phyloP scores from a whole-genome alignment of 768 basidiomycete species.

The Tricholoma matsutake region DNA sequence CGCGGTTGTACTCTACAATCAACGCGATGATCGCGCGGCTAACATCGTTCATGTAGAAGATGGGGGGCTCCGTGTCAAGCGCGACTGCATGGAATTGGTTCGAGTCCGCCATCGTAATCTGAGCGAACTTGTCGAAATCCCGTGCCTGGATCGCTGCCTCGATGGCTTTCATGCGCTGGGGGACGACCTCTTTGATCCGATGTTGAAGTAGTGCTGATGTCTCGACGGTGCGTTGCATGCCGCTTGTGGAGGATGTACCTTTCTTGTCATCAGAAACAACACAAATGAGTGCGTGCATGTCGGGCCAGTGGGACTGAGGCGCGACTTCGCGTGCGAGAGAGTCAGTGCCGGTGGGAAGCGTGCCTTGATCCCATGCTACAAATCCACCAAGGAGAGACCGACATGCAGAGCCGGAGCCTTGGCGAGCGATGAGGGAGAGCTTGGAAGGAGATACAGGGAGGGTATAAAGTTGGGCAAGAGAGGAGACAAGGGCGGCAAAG shows the following conservation, averaged over 20 bases:
- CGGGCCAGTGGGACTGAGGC: slow-evolving; percentile 84
- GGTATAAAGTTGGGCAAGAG: slow-evolving; percentile 81
- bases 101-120: slow-evolving; percentile 94
- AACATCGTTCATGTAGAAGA: slow-evolving; percentile 99
- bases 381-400: slow-evolving; percentile 96
- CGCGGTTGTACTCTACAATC: slow-evolving; percentile 90
- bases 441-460: slow-evolving; percentile 76
- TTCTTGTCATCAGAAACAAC: slow-evolving; percentile 97
- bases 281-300: slow-evolving; percentile 95
- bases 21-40: slow-evolving; percentile 88
- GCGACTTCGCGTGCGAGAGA: slow-evolving; percentile 88
- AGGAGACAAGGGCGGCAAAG: slow-evolving; percentile 91
- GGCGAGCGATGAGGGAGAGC: slow-evolving; percentile 92
- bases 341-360: slow-evolving; percentile 67
- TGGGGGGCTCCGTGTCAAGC: slow-evolving; percentile 95
- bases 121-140: slow-evolving; percentile 88
- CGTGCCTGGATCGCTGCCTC: slow-evolving; percentile 69
- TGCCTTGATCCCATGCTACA: slow-evolving; percentile 91
- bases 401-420: slow-evolving; percentile 97
- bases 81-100: slow-evolving; percentile 99
- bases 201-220: slow-evolving; percentile 86
- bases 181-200: slow-evolving; percentile 85
- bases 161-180: slow-evolving; percentile 80
- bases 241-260: slow-evolving; percentile 89
- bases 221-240: slow-evolving; percentile 97